Evolutionary conservation across 1,284 basidiomycete genomes (phyloP).

Genomic region (Cryptococcus hybrid): DNA sequence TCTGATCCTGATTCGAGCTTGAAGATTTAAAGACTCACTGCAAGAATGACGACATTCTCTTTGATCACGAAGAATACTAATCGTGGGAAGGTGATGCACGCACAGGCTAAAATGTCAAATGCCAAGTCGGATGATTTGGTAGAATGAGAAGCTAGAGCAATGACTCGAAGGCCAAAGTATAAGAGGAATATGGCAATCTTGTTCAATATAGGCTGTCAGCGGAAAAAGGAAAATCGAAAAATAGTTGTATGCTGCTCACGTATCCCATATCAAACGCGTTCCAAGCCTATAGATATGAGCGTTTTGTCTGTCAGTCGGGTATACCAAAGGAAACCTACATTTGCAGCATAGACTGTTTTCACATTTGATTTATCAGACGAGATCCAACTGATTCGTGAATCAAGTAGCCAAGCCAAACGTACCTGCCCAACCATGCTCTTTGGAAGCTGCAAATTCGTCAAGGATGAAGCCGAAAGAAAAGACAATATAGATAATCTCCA

Average conservation of each 20-base stretch:
- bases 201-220: conserved; percentile 1
- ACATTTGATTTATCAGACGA: not conserved
- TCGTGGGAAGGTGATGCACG: conserved; percentile 78
- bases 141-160: conserved; percentile 61
- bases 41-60: conserved; percentile 74
- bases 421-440: conserved; percentile 82
- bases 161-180: conserved; percentile 65
- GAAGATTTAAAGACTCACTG: conserved; percentile 52
- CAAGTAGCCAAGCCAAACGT: conserved; percentile 41
- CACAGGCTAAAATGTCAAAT: conserved; percentile 79
- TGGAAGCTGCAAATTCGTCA: conserved; percentile 54
- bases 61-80: conserved; percentile 82
- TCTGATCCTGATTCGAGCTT: not conserved
- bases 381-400: not conserved
- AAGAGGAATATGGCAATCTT: conserved; percentile 64
- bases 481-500: conserved; percentile 70
- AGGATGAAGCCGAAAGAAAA: conserved; percentile 73
- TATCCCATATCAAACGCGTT: conserved; percentile 82
- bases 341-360: conserved; percentile 70
- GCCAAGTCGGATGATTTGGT: conserved; percentile 63
- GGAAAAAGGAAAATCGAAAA: not conserved
- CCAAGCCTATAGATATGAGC: conserved; percentile 62
- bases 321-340: conserved; percentile 55
- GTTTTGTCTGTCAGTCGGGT: conserved; percentile 2
- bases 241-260: conserved; percentile 22